phyloP scores from a whole-genome alignment of 345 rosid genomes.

The Populus tremula region DNA sequence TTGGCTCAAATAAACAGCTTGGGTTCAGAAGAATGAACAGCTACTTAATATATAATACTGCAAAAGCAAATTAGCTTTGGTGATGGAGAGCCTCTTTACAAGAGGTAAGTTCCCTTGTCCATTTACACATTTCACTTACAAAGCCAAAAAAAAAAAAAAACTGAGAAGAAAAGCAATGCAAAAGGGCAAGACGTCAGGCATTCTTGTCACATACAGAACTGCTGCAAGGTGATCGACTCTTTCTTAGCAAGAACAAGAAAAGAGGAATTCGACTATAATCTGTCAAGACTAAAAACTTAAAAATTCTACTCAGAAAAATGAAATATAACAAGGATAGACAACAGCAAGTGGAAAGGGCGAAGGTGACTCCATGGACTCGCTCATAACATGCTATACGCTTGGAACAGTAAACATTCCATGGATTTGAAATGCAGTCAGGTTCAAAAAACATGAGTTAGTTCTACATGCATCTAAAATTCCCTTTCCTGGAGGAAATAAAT shows the following conservation, averaged over 20 bases:
- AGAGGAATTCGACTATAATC: neutral
- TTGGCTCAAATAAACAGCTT: neutral
- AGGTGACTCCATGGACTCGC: neutral
- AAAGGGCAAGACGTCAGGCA: neutral
- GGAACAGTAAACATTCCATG: neutral
- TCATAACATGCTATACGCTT: neutral
- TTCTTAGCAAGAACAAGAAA: neutral
- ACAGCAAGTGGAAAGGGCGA: neutral
- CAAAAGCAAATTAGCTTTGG: neutral
- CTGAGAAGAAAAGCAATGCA: rapidly evolving
- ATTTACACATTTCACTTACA: neutral
- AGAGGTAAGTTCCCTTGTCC: neutral
- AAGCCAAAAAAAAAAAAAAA: neutral
- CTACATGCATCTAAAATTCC: too few relatives aligned
- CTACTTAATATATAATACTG: neutral
- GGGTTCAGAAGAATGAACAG: neutral
- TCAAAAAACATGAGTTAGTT: neutral
- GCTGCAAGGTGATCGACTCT: neutral
- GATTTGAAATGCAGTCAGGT: neutral
- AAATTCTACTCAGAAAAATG: neutral
- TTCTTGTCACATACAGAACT: neutral
- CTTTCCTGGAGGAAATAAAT: neutral
- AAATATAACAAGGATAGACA: neutral
- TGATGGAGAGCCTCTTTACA: neutral
- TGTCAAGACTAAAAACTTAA: neutral